Base-by-base conservation (phyloP, 257 asterid genomes). In the Agastache rugosa region DNA sequence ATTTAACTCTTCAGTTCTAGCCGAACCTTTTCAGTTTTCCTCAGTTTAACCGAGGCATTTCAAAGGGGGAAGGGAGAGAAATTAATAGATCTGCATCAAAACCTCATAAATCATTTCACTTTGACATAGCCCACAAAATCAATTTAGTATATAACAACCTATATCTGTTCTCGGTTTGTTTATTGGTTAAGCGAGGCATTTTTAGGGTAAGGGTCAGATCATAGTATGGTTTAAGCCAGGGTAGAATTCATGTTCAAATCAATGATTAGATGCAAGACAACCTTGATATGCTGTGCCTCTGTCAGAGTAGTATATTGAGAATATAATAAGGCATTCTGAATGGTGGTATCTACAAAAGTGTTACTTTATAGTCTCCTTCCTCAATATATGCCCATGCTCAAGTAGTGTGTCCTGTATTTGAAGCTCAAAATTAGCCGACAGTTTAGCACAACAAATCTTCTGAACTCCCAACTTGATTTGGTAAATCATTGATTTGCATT, bases 361-460 rank as follows among this genome's bases (percentile, higher is more conserved):
- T 75, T 55, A 47, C 27, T 67, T 67, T 29, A 19, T 68, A 23
- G 25, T n/a, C 45, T 63, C 41, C 44, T 61, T 37, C 53, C 58
- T 29, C 35, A 63, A 15, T 27, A 15, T 50, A 63, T 53, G 14
- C 6, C 66, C 69, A 27, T 14, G 50, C 39, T 62, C 75, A 51
- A 77, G 72, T 70, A 62, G 50, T 42, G 31, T 69, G 55, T 59
- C 72, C 27, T 51, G 67, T 29, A 39, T 50, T 23, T 77, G 50
- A 61, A 69, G 72, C 55, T 69, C 22, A 48, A 45, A 17, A 19
- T 54, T 41, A 39, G 39, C 63, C 63, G 8, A 19, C 8, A 20
- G 62, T 63, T 9, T 53, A 63, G 41, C 20, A 0, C 42, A 27
- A 56, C 7, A 60, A 59, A 17, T 12, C 5, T 59, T 47, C 1